Percentiles rank a stretch among this genome's conserved stretches.
phyloP scores from a whole-genome alignment of 306 rosid species.

The Quercus aquifolioides region DNA sequence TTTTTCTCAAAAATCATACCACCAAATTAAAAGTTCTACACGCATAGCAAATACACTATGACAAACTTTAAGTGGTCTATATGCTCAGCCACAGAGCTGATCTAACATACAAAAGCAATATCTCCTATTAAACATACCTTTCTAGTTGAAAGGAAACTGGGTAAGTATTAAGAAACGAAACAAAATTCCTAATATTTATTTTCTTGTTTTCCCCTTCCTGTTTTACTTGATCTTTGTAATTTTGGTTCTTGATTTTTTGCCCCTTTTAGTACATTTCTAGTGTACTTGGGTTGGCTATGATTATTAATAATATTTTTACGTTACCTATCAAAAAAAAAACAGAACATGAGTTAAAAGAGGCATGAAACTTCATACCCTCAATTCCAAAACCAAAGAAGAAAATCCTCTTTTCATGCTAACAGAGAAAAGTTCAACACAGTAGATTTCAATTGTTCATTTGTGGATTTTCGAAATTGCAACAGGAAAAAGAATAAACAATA shows the following conservation, averaged over 20 bases:
- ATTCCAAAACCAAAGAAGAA: background rate
- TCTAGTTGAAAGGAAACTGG: background rate
- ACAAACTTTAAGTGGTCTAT: background rate
- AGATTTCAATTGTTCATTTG: background rate
- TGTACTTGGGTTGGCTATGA: too few relatives aligned
- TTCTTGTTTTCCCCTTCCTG: too few relatives aligned
- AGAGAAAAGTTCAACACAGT: background rate
- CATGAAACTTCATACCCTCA: background rate
- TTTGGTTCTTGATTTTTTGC: too few relatives aligned
- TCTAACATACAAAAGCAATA: background rate
- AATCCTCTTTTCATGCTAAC: background rate
- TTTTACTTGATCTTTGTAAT: too few relatives aligned
- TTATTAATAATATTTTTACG: too few relatives aligned
- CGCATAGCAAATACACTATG: background rate
- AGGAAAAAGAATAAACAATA: background rate
- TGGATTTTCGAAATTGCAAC: background rate
- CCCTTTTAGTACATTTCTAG: too few relatives aligned
- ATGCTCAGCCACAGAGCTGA: background rate
- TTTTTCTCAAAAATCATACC: background rate
- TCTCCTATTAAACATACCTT: background rate
- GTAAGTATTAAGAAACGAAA: background rate
- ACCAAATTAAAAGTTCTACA: background rate
- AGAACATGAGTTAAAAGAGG: background rate
- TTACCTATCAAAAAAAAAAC: background rate
- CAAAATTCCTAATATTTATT: background rate